These are phyloP conservation scores for Neurospora tetrasperma DNA, from an alignment of 495 filamentous ascomycete genomes.

Conservation along the genomic window DNA sequence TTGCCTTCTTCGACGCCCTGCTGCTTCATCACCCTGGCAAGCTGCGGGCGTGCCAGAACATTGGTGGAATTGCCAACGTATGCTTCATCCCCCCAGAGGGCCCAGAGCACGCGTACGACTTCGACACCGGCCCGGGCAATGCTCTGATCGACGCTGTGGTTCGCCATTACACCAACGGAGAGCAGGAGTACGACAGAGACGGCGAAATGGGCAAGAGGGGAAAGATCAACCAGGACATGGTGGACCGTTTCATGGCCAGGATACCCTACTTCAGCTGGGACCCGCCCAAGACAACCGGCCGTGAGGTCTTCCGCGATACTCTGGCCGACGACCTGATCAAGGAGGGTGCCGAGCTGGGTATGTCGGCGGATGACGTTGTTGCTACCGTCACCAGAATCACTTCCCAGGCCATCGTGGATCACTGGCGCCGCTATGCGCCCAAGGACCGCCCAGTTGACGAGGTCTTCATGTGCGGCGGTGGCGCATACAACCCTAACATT, in stretches of 20 bases:
- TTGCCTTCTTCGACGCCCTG: slow-evolving; percentile 41
- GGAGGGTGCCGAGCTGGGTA: slow-evolving; percentile 32
- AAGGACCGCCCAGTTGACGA: slow-evolving; percentile 36
- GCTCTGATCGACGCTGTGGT: slow-evolving; percentile 37
- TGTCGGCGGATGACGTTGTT: slow-evolving; percentile 39
- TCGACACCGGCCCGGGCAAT: slow-evolving; percentile 42
- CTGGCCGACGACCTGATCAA: slow-evolving; percentile 38
- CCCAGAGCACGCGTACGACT: slow-evolving; percentile 40
- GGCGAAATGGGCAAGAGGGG: slow-evolving; percentile 44
- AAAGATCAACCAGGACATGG: slow-evolving; percentile 40
- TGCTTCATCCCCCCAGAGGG: slow-evolving; percentile 49
- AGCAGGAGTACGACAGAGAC: slow-evolving; percentile 38
- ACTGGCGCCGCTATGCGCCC: slow-evolving; percentile 43
- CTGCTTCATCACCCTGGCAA: slow-evolving; percentile 47
- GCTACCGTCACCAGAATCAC: slow-evolving; percentile 49
- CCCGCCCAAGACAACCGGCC: slow-evolving; percentile 48
- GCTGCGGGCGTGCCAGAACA: slow-evolving; percentile 48
- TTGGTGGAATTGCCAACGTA: slow-evolving; percentile 50
- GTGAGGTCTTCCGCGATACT: slow-evolving; percentile 48
- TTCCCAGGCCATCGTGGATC: slow-evolving; percentile 45
- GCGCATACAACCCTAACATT: slow-evolving; percentile 48
- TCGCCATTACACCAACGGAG: slow-evolving; percentile 35
- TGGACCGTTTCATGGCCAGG: slow-evolving; percentile 38
- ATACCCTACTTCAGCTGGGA: slow-evolving; percentile 39
- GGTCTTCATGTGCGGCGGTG: slow-evolving; percentile 51